phyloP scores from a whole-genome alignment of 352 stramenopile genomes.

The Pythium dissimile region DNA sequence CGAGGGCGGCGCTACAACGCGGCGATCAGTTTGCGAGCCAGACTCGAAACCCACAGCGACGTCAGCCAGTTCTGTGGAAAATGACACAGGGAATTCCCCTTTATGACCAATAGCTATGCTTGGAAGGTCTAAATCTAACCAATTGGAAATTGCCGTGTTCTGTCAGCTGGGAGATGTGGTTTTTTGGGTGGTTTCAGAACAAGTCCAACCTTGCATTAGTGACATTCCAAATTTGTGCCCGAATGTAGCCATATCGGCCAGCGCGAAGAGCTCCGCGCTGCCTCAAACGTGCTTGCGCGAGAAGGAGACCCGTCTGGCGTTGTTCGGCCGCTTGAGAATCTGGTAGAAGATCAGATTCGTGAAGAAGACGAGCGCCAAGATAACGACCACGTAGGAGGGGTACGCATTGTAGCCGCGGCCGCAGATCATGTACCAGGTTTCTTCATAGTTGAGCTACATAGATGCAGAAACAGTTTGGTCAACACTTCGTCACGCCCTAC shows the following conservation, averaged over 20 bases:
- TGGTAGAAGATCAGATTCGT: conserved; percentile 68
- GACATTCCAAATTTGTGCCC: neutral
- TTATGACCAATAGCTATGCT: conserved; percentile 16
- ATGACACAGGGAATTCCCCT: too few species aligned
- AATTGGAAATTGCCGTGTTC: conserved; percentile 35
- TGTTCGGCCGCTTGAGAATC: conserved; percentile 66
- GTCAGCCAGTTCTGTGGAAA: neutral
- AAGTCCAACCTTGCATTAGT: conserved; percentile 1
- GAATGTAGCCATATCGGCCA: neutral
- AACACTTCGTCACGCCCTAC: neutral
- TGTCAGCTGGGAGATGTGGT: conserved; percentile 11
- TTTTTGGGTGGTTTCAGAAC: conserved; percentile 8
- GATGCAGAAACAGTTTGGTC: neutral
- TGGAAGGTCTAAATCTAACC: conserved; percentile 18
- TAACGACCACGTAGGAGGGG: conserved; percentile 47
- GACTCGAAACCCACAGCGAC: neutral
- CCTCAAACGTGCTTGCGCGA: conserved; percentile 37
- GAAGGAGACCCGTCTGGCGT: conserved; percentile 55
- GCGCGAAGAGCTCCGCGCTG: neutral
- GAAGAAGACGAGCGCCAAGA: conserved; percentile 38
- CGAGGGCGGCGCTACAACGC: neutral
- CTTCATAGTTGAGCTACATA: conserved; percentile 36
- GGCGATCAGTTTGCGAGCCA: neutral
- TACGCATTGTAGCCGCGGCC: conserved; percentile 60
- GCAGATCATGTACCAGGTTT: conserved; percentile 86